Percentiles rank a stretch among this genome's conserved stretches.
phyloP scores from a whole-genome alignment of 2,329 filamentous ascomycete species.

The Alternaria triticimaculans region DNA sequence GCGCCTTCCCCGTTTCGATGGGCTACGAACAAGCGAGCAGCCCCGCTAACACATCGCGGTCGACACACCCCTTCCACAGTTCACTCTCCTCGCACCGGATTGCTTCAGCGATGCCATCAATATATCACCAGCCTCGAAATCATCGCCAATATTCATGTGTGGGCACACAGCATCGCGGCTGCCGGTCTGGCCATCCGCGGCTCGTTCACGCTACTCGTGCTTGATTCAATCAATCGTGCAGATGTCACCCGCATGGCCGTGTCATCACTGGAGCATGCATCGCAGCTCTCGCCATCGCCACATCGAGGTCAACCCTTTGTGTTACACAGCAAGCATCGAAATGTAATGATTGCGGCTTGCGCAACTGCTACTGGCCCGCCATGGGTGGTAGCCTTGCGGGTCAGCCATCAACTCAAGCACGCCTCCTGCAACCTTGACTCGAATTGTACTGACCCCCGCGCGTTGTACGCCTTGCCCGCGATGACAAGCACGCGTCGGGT shows the following conservation, averaged over 20 bases:
- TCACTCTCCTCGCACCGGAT: background rate
- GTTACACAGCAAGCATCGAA: conserved; percentile 46
- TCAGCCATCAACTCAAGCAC: conserved; percentile 36
- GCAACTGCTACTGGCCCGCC: conserved; percentile 21
- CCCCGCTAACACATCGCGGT: conserved; percentile 3
- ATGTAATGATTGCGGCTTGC: conserved; percentile 35
- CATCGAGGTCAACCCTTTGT: conserved; percentile 23
- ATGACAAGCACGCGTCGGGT: conserved; percentile 34
- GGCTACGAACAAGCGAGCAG: conserved; percentile 32
- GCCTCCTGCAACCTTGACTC: conserved; percentile 39
- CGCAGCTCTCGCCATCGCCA: conserved; percentile 31
- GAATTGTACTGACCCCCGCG: conserved; percentile 41
- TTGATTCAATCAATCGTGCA: conserved; percentile 43
- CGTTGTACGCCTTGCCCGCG: conserved; percentile 32
- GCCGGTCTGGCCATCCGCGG: conserved; percentile 25
- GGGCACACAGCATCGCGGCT: conserved; percentile 17
- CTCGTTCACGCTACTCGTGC: conserved; percentile 33
- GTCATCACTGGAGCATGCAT: conserved; percentile 43
- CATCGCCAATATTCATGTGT: background rate
- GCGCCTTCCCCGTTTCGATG: conserved; percentile 31
- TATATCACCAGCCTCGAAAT: conserved; percentile 7
- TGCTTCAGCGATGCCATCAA: conserved; percentile 9
- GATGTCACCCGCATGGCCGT: conserved; percentile 47
- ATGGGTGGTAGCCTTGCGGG: conserved; percentile 29
- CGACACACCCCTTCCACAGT: conserved; percentile 6